Evolutionary conservation across 441 rosid species (phyloP), one percentile per base, ranked within the genome.

Genomic region (Jatropha multifida): DNA sequence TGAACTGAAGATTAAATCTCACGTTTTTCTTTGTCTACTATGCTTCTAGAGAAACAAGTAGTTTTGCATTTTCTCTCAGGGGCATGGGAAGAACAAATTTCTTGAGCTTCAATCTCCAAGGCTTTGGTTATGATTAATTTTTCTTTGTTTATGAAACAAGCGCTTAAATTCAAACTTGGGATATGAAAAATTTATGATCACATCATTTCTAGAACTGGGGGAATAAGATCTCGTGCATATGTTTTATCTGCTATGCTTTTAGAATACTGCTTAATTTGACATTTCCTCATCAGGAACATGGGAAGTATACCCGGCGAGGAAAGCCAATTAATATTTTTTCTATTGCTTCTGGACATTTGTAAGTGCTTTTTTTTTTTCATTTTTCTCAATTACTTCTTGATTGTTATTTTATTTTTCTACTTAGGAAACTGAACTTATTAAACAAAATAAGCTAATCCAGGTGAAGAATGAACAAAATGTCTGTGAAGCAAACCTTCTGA

Each of bases 311-410:
- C 52, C 92, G 96, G 72, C 88, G 75, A 74, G 98, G 98, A 86
- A 90, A 87, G 85, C 83, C 91, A 14, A 89, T 97, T 74, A 94
- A 97, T 81, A 93, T 97, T 55, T 97, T 94, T 77, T 97, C 98
- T 71, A 82, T 97, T 75, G 99, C 99, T 80, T 97, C 99, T 62
- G 99, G 99, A 73, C 98, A 97, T 86, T 83, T 97, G 99, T 97
- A 90, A 94, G 97, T 81, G 37, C 51, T 5, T 69, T 48, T 76
- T 71, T 71, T 49, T 37, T 32, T 78, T 42, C 67, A 70, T 76
- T 71, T 20, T 56, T 37, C 32, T 78, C 38, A 67, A 70, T 27
- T 62, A 37, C 32, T 54, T 18, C 48, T 20, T 27, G 15, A 18
- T 73, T 8, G 5, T 17, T 7, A 13, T 56, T 63, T 13, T 9